Evolutionary conservation across 1,284 basidiomycete species (phyloP).

Genomic region (Cronartium ribicola): DNA sequence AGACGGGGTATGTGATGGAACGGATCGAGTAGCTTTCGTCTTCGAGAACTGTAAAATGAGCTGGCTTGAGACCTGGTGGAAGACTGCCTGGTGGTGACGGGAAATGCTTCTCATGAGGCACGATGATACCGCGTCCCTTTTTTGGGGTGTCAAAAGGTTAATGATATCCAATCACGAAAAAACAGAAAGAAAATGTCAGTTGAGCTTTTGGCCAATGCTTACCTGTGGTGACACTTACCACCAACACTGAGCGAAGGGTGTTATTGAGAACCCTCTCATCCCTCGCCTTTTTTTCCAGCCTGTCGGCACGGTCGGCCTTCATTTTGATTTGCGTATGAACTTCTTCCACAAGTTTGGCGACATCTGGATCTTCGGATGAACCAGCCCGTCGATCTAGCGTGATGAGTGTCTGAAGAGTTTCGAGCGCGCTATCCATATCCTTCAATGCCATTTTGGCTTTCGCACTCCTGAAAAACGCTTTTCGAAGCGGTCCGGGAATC

Average conservation of each 20-base stretch:
- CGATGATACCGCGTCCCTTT: conserved; percentile 28
- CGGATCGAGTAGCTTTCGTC: neutral
- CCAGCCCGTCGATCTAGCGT: conserved; percentile 1
- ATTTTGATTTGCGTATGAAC: conserved; percentile 2
- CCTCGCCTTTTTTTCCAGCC: neutral
- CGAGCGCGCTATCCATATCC: conserved; percentile 21
- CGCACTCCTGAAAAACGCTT: conserved; percentile 29
- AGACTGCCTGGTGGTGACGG: conserved; percentile 15
- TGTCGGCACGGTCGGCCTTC: no score
- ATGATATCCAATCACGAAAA: neutral
- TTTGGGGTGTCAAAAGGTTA: neutral
- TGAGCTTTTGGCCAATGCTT: no score
- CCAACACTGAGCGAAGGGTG: no score
- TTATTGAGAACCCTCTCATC: no score
- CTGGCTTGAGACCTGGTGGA: conserved; percentile 21
- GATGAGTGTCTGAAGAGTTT: conserved; percentile 16
- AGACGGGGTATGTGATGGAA: conserved; percentile 26
- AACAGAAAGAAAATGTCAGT: no score
- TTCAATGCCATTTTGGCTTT: conserved; percentile 14
- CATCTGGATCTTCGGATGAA: conserved; percentile 13
- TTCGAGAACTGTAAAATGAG: conserved; percentile 31
- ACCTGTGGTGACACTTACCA: no score
- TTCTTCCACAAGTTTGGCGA: conserved; percentile 20
- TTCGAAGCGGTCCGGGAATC: conserved; percentile 10
- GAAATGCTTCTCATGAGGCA: conserved; percentile 14